Evolutionary conservation across 106 monocot species (phyloP).

Genomic region (Agapanthus africanus): DNA sequence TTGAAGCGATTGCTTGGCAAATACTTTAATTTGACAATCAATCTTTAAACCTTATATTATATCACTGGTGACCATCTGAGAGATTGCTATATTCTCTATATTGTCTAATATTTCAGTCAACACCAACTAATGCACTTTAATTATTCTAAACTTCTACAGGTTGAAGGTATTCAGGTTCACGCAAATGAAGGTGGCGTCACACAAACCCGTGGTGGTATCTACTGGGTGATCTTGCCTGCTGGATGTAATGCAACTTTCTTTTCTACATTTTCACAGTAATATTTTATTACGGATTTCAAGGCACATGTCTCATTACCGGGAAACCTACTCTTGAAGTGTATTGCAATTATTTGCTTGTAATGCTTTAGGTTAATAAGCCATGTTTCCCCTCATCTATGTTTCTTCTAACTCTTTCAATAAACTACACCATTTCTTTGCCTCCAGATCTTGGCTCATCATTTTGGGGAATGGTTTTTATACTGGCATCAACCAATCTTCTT

Average conservation of each 20-base stretch:
- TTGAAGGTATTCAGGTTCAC: constrained; percentile 87
- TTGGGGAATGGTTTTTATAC: constrained; percentile 96
- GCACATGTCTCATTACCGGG: not conserved
- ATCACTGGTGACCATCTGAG: too few species aligned
- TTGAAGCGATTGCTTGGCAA: too few species aligned
- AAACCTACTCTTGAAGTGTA: not conserved
- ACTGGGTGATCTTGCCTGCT: constrained; percentile 95
- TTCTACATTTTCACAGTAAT: constrained; percentile 1
- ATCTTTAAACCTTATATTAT: too few species aligned
- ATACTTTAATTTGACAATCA: too few species aligned
- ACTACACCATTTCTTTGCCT: constrained; percentile 5
- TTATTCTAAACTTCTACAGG: too few species aligned
- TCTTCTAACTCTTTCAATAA: not conserved
- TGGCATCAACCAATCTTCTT: constrained; percentile 50
- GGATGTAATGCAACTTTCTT: constrained; percentile 64
- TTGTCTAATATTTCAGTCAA: too few species aligned
- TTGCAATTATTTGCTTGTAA: too few species aligned
- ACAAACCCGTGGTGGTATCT: constrained; percentile 82
- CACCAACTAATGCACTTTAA: too few species aligned
- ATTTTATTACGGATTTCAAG: not conserved
- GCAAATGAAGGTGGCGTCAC: constrained; percentile 88
- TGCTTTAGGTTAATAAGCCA: too few species aligned
- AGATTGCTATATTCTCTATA: too few species aligned
- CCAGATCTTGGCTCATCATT: constrained; percentile 97
- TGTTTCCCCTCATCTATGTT: not conserved